Evolutionary conservation across 1,284 basidiomycete genomes (phyloP), one percentile per base, ranked within the genome.

Genomic region (Leccinum griseonigrum): DNA sequence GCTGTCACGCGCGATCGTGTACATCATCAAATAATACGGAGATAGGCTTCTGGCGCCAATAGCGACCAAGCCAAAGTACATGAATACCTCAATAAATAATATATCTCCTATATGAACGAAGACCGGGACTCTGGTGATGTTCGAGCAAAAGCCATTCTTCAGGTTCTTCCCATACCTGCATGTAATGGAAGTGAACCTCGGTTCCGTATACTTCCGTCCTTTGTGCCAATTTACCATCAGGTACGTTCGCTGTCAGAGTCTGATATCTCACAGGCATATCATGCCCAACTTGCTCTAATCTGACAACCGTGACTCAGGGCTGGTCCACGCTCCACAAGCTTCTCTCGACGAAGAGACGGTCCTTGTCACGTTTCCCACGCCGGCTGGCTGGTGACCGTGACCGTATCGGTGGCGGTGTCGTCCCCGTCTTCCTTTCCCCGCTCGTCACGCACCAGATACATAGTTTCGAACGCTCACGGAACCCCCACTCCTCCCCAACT

Each of bases 71-170:
- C 94, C 22, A 98, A 98, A 76, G 93, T 96, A 29, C 92, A 97
- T 73, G 22, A 22, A 22, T 99, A 99, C 78, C 83, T 98, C 72
- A 96, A 95, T 66, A 99, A 99, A 82, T 22, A 22, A 22, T 22
- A 22, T 22, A 97, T 99, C 63, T 79, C 97, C 46, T 94, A 95
- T 71, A 86, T 92, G 76, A 97, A 99, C 73, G 95, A 98, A 77
- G 95, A 98, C 71, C 90, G 95, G 73, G 95, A 94, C 22, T 22
- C 22, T 22, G 3, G 79, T 86, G 2, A 83, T 86, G 58, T 99
- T 99, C 83, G 93, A 97, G 74, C 96, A 98, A 77, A 96, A 98
- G 76, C 97, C 97, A 3, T 99, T 98, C 83, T 97, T 97, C 81
- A 86, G 97, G 61, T 97, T 99, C 80, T 99, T 98, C 81, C 98